A percentile compares a stretch with the other conserved stretches of the same genome.
These are phyloP conservation scores for Penicillium verrucosum DNA, from an alignment of 2,329 filamentous ascomycete genomes.

Conservation along the genomic window DNA sequence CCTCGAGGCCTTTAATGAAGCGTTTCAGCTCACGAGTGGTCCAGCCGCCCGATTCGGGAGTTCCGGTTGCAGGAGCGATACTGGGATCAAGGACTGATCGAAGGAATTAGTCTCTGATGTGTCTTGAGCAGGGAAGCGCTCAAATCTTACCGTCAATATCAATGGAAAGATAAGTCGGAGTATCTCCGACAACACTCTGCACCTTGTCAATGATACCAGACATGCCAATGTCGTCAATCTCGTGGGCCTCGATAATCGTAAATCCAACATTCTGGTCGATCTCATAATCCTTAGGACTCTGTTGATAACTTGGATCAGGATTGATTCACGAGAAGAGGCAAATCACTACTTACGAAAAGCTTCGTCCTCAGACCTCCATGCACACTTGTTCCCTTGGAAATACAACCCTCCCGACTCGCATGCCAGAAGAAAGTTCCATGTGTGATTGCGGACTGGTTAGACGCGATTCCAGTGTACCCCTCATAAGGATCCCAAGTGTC, in stretches of 20 bases:
- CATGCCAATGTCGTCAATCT: conserved; percentile 27
- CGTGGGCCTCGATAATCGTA: conserved; percentile 22
- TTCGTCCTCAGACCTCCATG: conserved; percentile 27
- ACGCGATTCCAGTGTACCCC: conserved; percentile 23
- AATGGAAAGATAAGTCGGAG: conserved; percentile 31
- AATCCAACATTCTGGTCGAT: conserved; percentile 26
- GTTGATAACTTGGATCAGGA: background rate
- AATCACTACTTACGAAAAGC: conserved; percentile 12
- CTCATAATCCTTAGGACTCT: conserved; percentile 23
- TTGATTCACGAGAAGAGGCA: background rate
- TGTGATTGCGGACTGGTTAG: conserved; percentile 23
- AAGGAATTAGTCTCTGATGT: background rate
- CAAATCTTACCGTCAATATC: conserved; percentile 29
- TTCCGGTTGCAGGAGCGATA: conserved; percentile 34
- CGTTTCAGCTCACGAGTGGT: conserved; percentile 20
- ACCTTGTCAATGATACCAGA: conserved; percentile 21
- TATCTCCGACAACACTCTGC: conserved; percentile 16
- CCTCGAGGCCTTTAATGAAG: conserved; percentile 19
- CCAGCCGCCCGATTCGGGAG: conserved; percentile 25
- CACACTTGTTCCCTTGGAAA: conserved; percentile 24
- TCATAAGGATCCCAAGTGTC: conserved; percentile 28
- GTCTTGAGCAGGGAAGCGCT: background rate
- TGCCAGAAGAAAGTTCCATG: conserved; percentile 31
- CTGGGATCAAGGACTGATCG: conserved; percentile 28
- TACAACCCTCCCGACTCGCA: conserved; percentile 23